Conservation (phyloP, 1,139 yeast species). For the Suhomyces taliae region DNA sequence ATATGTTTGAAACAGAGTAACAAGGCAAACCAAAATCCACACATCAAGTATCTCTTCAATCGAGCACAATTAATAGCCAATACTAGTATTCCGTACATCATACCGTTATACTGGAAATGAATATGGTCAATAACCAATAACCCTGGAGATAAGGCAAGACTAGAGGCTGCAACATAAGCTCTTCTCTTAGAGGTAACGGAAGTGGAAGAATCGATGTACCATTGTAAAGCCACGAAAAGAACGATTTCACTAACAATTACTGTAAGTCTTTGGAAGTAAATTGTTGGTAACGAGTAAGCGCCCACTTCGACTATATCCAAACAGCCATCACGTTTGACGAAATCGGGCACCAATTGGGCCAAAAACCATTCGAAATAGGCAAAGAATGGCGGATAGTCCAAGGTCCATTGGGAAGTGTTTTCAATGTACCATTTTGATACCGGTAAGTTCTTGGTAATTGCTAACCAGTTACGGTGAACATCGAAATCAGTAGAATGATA, state of each 20-base stretch:
- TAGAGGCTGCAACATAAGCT: conserved; percentile 76
- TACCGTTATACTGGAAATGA: conserved; percentile 93
- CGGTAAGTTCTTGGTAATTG: conserved; percentile 82
- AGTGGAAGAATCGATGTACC: conserved; percentile 58
- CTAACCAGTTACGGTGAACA: conserved; percentile 96
- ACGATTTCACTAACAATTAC: conserved; percentile 78
- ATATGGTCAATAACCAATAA: conserved; percentile 85
- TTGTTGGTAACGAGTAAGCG: conserved; percentile 70
- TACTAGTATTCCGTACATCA: conserved; percentile 82
- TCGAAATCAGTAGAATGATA: conserved; percentile 93
- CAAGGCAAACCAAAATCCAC: conserved; percentile 74
- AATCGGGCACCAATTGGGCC: conserved; percentile 66
- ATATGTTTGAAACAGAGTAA: conserved; percentile 93
- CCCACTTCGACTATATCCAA: conserved; percentile 69
- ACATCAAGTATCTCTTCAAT: conserved; percentile 52
- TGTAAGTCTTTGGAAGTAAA: conserved; percentile 76
- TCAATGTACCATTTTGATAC: conserved; percentile 80
- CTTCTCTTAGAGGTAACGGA: conserved; percentile 32
- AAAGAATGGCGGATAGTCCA: conserved; percentile 96
- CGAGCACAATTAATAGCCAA: conserved; percentile 73
- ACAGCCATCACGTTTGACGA: conserved; percentile 73
- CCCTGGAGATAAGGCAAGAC: conserved; percentile 87
- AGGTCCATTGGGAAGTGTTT: conserved; percentile 86
- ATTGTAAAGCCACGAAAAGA: conserved; percentile 68
- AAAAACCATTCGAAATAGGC: conserved; percentile 90